Conservation (phyloP, 805 yeast genomes). For the Pichia sporocuriosa region DNA sequence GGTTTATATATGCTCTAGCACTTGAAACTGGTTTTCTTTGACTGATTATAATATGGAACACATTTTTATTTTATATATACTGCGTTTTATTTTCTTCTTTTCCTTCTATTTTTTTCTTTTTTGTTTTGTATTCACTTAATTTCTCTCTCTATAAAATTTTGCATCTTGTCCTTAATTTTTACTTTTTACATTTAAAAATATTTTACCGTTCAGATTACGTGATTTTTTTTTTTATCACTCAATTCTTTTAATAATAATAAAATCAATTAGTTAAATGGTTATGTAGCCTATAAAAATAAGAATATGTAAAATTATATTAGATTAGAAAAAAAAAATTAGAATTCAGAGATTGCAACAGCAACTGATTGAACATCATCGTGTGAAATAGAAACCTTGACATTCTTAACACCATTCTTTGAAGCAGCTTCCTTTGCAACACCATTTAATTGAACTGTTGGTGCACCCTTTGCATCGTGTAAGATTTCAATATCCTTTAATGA, state of each 20-base stretch:
- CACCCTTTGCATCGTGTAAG: slow-evolving; percentile 61
- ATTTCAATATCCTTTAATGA: slow-evolving; percentile 88
- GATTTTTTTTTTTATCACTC: too few species aligned
- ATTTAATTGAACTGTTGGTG: slow-evolving; percentile 70
- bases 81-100: not conserved
- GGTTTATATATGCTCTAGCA: not conserved
- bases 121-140: not conserved
- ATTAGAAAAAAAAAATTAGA: slow-evolving; percentile 28
- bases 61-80: not conserved
- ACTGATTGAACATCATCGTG: slow-evolving; percentile 97
- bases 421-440: slow-evolving; percentile 81
- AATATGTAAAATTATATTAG: too few species aligned
- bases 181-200: not conserved
- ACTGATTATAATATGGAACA: not conserved
- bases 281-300: too few species aligned
- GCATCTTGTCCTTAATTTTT: not conserved
- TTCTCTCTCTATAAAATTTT: not conserved
- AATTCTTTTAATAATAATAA: too few species aligned
- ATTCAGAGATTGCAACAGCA: slow-evolving; percentile 83
- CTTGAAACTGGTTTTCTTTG: slow-evolving; percentile 4
- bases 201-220: too few species aligned
- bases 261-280: too few species aligned
- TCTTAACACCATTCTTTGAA: slow-evolving; percentile 54
- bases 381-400: slow-evolving; percentile 82
- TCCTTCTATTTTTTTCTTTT: not conserved